phyloP scores from a whole-genome alignment of 73 alveolate genomes.

The Stentor coeruleus region DNA sequence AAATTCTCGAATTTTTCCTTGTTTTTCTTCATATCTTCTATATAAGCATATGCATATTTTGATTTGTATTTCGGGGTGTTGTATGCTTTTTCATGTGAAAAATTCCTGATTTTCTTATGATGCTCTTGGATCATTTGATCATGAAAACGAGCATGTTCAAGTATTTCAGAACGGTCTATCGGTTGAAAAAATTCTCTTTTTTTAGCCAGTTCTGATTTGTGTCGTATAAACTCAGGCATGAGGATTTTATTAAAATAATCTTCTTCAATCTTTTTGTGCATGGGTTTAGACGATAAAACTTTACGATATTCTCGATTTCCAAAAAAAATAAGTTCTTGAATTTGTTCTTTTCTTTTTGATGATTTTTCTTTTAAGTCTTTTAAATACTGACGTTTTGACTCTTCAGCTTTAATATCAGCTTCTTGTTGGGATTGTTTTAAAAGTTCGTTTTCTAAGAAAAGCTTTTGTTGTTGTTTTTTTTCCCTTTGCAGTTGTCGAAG shows the following conservation, averaged over 20 bases:
- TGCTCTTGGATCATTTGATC: not conserved
- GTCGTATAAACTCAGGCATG: slow-evolving; percentile 1
- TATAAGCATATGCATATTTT: not conserved
- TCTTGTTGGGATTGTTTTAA: not conserved
- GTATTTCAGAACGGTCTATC: not conserved
- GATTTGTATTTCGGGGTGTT: not conserved
- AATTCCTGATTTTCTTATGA: not conserved
- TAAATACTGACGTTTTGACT: not conserved
- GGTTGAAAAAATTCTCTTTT: slow-evolving; percentile 10
- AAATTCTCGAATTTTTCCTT: not conserved
- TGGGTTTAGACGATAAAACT: not conserved
- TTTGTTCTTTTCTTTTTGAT: not conserved
- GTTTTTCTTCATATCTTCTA: not conserved
- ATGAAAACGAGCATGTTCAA: slow-evolving; percentile 14
- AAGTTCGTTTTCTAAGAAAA: not conserved
- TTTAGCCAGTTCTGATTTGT: slow-evolving; percentile 13
- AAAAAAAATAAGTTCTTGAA: not conserved
- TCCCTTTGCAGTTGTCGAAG: not conserved
- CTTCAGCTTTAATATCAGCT: not conserved
- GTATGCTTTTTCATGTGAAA: not conserved
- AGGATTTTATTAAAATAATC: not conserved
- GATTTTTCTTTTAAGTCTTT: not conserved
- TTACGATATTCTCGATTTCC: not conserved
- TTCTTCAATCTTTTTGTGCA: not conserved
- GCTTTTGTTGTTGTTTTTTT: not conserved